Conservation (phyloP, 257 asterid species). For the Solanum verrucosum region DNA sequence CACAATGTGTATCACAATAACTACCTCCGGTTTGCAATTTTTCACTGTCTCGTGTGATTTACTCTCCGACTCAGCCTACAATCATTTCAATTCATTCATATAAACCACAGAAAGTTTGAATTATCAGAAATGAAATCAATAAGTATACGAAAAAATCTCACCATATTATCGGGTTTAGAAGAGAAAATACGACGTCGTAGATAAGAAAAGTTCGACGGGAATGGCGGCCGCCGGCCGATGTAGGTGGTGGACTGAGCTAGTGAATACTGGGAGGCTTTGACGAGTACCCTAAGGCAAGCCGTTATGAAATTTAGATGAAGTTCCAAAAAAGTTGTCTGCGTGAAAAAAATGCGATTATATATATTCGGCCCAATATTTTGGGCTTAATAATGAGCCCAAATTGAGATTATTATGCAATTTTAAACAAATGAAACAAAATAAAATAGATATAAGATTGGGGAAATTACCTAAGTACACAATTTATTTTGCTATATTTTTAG, state of each 20-base stretch:
- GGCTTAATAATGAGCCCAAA: not conserved
- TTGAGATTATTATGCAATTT: not conserved
- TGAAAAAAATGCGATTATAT: not conserved
- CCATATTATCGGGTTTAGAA: not conserved
- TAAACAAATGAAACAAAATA: not conserved
- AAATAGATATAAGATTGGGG: not conserved
- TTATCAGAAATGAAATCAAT: not conserved
- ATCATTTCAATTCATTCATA: not conserved
- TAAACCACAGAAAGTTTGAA: not conserved
- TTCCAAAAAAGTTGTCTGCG: not conserved
- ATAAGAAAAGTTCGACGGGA: not conserved
- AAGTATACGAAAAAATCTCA: not conserved
- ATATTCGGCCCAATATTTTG: not conserved
- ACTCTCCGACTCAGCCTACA: not conserved
- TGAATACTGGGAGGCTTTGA: not conserved
- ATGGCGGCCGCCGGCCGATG: not conserved
- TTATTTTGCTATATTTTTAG: no score
- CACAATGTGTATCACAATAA: not conserved
- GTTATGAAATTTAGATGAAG: not conserved
- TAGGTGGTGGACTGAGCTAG: not conserved
- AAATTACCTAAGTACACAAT: no score
- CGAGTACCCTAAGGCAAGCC: constrained; percentile 1
- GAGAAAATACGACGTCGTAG: not conserved
- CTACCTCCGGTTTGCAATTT: not conserved
- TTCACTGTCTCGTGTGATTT: not conserved